Evolutionary conservation across 768 basidiomycete species (phyloP), one percentile per base, ranked within the genome.

Genomic region (Tephrocybe sp.): DNA sequence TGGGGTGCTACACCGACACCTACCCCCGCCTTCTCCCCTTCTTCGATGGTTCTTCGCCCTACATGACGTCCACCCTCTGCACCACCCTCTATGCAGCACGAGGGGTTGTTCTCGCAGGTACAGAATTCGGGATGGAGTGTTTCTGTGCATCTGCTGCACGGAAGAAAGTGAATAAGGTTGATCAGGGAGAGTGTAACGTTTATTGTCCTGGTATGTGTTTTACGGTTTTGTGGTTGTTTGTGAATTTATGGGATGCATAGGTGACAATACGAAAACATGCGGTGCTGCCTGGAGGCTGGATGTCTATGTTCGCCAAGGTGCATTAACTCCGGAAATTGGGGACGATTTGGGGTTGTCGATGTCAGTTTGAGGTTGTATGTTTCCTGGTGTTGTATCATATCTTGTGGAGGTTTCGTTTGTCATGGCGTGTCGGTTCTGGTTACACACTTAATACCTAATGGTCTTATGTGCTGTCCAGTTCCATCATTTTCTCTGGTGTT

Each of bases 221-320:
- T 26, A 32, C 17, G 6, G 5, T 14, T 12, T 9, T 3, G 3
- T 47, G 34, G 11, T 44, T 48, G n/a, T 21, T n/a, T 4, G 24
- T 30, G 41, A 15, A 24, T 26, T 40, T 4, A 40, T 45, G 26
- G n/a, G n/a, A 39, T 17, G 55, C 20, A 51, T 51, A 52, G 67
- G 65, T 14, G 64, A 69, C 46, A 43, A 63, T 9, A 52, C 47
- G 30, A 56, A 68, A 50, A 68, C 51, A 44, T 73, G 72, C 46
- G 72, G 72, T 14, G 70, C 62, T 32, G 54, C 59, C n/a, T 71
- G 68, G 68, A 62, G 69, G 6, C 57, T 59, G 5, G 69, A 66
- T 42, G 54, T 71, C 3, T 68, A 66, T 53, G 28, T 23, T n/a
- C 47, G 23, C 34, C 6, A 36, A 14, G 44, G 30, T 5, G 28